Conservation (phyloP, 176 grass and related monocot genomes). For the Cocos nucifera region DNA sequence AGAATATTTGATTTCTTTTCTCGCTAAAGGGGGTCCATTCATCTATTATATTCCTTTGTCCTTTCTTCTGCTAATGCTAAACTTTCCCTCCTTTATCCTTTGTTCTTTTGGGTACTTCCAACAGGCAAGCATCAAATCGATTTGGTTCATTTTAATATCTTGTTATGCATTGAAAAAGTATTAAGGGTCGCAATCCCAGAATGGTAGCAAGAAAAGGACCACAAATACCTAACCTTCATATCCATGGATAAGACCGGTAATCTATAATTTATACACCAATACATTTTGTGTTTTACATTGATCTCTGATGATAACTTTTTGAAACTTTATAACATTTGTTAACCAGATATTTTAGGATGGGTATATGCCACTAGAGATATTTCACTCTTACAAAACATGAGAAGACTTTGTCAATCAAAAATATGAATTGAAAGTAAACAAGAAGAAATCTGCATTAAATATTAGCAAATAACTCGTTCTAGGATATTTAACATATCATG, state of each 20-base stretch:
- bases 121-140: constrained; percentile 28
- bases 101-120: constrained; percentile 36
- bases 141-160: constrained; percentile 40
- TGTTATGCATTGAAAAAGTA: constrained; percentile 42
- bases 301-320: no score
- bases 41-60: constrained; percentile 38
- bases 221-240: constrained; percentile 23
- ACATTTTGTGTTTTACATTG: no score
- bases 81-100: constrained; percentile 38
- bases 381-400: no score
- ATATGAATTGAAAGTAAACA: no score
- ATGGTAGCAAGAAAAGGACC: constrained; percentile 46
- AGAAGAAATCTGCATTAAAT: no score
- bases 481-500: no score
- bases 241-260: constrained; percentile 20
- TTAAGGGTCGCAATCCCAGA: constrained; percentile 43
- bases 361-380: no score
- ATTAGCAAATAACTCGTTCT: no score
- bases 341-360: no score
- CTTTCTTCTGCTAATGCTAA: constrained; percentile 27
- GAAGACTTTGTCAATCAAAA: no score
- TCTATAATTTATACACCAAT: no score
- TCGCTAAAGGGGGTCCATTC: not conserved
- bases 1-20: constrained; percentile 44
- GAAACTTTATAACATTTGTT: no score